Conservation (phyloP, 139 green algal genomes). For the Raphidocelis subcapitata region DNA sequence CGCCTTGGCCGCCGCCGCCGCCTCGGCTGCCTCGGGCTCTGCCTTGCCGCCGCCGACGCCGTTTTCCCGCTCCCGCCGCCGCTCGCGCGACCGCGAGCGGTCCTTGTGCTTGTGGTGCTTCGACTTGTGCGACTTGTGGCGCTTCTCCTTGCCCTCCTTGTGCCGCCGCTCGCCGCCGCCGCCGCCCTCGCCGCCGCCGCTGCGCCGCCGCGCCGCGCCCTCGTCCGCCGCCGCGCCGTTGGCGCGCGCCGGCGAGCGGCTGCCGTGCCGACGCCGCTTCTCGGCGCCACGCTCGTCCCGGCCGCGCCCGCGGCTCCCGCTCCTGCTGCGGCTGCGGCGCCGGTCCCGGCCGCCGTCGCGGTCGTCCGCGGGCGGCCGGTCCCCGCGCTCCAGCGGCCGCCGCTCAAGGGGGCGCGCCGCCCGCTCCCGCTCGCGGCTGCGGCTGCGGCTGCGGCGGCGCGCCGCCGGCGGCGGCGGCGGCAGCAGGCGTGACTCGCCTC, state of each 20-base stretch:
- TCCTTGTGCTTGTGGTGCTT: conserved; percentile 1
- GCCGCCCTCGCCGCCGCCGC: not conserved
- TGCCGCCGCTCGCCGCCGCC: not conserved
- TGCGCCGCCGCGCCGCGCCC: not conserved
- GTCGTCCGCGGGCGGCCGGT: not conserved
- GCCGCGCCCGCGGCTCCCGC: not conserved
- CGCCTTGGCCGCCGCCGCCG: no score
- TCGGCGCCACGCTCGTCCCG: not conserved
- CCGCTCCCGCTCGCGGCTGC: not conserved
- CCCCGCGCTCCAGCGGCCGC: not conserved
- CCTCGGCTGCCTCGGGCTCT: no score
- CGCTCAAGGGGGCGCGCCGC: not conserved
- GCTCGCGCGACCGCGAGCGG: no score
- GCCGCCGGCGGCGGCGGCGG: no score
- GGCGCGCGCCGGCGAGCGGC: not conserved
- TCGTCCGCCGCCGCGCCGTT: not conserved
- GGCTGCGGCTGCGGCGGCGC: no score
- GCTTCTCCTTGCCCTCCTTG: conserved; percentile 2
- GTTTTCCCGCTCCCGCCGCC: no score
- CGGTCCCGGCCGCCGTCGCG: not conserved
- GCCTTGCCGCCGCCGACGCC: no score
- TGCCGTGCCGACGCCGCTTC: not conserved
- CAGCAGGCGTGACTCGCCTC: no score
- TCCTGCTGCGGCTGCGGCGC: not conserved
- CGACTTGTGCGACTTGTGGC: conserved; percentile 16